Conservation (phyloP, 1,284 basidiomycete species). For the Inonotus hispidus region DNA sequence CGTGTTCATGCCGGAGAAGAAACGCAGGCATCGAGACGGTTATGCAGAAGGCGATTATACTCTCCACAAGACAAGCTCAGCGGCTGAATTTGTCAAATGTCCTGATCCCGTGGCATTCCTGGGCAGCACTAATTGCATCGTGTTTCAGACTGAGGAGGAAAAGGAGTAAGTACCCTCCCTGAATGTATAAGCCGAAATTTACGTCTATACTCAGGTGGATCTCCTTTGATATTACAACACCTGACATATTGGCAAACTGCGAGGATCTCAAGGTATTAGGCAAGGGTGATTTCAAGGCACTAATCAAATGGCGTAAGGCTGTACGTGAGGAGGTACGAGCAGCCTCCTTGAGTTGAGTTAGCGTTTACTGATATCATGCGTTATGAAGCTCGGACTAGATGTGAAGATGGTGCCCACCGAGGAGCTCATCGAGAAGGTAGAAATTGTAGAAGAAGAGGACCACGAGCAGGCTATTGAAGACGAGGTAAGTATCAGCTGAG, state of each 20-base stretch:
- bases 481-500: conserved; percentile 51
- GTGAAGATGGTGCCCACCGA: conserved; percentile 65
- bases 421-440: conserved; percentile 73
- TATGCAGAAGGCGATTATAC: conserved; percentile 96
- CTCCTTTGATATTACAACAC: conserved; percentile 64
- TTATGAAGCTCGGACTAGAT: conserved; percentile 70
- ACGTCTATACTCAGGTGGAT: conserved; percentile 53
- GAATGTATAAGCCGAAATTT: conserved; percentile 6
- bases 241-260: conserved; percentile 79
- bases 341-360: background rate
- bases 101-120: conserved; percentile 78
- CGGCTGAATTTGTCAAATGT: conserved; percentile 69
- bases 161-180: conserved; percentile 53
- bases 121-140: conserved; percentile 81
- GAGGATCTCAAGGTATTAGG: conserved; percentile 96
- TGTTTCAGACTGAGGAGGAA: conserved; percentile 82
- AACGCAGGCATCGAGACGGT: conserved; percentile 87
- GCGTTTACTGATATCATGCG: background rate
- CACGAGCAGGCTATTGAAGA: conserved; percentile 86
- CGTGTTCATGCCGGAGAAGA: conserved; percentile 98
- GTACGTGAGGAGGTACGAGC: conserved; percentile 73
- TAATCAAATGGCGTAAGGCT: conserved; percentile 88
- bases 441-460: conserved; percentile 71
- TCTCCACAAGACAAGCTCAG: conserved; percentile 74
- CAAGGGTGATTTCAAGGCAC: conserved; percentile 92